Conservation (phyloP, 2,329 filamentous ascomycete species). For the Ploettnerulaceae sp. region DNA sequence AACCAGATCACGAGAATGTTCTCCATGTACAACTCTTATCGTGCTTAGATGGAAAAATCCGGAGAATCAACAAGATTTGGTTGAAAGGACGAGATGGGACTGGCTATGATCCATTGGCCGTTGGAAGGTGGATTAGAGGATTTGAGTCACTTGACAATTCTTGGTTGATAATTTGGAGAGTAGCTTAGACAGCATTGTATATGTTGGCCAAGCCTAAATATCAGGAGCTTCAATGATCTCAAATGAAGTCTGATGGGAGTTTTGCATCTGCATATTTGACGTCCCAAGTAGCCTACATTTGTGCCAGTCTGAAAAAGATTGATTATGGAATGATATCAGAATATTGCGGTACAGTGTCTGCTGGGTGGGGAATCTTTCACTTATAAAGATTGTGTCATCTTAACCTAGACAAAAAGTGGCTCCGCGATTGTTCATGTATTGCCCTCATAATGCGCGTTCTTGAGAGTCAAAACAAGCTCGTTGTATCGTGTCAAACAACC, state of each 20-base stretch:
- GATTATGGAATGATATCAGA: background rate
- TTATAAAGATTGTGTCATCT: background rate
- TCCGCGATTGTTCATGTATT: background rate
- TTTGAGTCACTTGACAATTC: conserved; percentile 1
- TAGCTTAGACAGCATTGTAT: background rate
- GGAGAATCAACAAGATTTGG: background rate
- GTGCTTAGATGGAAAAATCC: conserved; percentile 7
- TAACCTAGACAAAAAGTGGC: background rate
- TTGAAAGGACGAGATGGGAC: background rate
- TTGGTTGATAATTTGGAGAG: background rate
- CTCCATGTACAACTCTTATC: conserved; percentile 20
- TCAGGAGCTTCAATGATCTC: no score
- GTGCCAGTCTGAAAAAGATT: no score
- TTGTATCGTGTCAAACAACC: no score
- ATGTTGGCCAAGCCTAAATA: no score
- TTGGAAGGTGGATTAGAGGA: background rate
- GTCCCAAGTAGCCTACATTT: no score
- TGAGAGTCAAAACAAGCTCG: background rate
- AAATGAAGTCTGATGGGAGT: conserved; percentile 1
- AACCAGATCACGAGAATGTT: conserved; percentile 18
- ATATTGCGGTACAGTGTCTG: background rate
- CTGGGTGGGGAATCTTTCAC: background rate
- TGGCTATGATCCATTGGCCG: background rate
- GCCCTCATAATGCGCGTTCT: background rate
- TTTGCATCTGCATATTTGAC: background rate